These are phyloP conservation scores for Hypoxylon cercidicola DNA, from an alignment of 495 filamentous ascomycete species.

Conservation along the genomic window DNA sequence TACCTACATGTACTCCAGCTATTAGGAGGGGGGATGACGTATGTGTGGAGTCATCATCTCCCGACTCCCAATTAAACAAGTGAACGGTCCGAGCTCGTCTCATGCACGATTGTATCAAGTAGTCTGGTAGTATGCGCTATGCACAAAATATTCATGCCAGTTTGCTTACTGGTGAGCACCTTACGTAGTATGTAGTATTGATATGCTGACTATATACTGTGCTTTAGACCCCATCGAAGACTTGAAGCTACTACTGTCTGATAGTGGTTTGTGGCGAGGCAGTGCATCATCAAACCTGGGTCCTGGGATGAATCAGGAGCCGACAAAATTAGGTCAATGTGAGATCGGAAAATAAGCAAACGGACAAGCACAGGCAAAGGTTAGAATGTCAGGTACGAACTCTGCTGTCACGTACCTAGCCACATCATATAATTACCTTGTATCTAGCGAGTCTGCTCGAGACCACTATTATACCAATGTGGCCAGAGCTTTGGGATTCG, in stretches of 20 bases:
- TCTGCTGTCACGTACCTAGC: not conserved
- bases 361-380: not conserved
- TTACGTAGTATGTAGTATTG: not conserved
- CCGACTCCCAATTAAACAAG: conserved; percentile 33
- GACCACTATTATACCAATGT: too few relatives aligned
- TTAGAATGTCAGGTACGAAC: not conserved
- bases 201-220: not conserved
- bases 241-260: not conserved
- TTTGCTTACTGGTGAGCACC: not conserved
- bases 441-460: too few relatives aligned
- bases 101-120: not conserved
- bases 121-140: conserved; percentile 12
- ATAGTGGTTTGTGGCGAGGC: not conserved
- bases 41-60: conserved; percentile 34
- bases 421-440: too few relatives aligned
- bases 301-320: not conserved
- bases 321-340: not conserved
- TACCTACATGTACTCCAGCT: conserved; percentile 11
- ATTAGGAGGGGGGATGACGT: conserved; percentile 29
- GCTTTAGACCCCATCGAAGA: not conserved
- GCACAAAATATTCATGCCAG: conserved; percentile 20
- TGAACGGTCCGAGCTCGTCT: conserved; percentile 14
- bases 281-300: not conserved
- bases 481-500: too few relatives aligned
- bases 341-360: not conserved